Evolutionary conservation across 2,329 filamentous ascomycete species (phyloP).

Genomic region (Phialophora chinensis): DNA sequence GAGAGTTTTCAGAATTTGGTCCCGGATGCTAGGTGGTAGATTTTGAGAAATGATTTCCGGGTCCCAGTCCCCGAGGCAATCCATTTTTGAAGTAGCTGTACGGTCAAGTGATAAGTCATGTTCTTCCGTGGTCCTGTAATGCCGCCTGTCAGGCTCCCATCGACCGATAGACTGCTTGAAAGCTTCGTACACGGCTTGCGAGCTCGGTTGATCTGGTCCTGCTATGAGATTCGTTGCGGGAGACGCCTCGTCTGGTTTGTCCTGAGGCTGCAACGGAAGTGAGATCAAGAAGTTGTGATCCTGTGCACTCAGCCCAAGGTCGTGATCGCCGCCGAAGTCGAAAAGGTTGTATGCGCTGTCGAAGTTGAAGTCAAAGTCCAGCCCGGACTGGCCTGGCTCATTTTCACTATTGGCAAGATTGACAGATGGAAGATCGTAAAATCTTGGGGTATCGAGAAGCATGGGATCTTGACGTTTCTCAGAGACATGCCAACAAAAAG

Average conservation of each 20-base stretch:
- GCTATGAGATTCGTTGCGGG: neutral
- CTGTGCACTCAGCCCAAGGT: conserved; percentile 9
- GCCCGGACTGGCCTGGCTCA: neutral
- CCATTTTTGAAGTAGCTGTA: conserved; percentile 5
- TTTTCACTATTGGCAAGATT: neutral
- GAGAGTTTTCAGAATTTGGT: conserved; percentile 7
- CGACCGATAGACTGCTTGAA: conserved; percentile 13
- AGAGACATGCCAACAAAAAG: neutral
- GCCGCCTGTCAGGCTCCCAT: conserved; percentile 4
- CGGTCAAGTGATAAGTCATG: neutral
- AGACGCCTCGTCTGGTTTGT: neutral
- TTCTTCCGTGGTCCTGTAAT: conserved; percentile 3
- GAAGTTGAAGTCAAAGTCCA: neutral
- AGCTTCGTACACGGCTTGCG: conserved; percentile 11
- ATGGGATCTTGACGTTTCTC: neutral
- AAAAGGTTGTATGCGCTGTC: neutral
- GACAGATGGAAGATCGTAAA: neutral
- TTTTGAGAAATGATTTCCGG: neutral
- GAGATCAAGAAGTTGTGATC: conserved; percentile 9
- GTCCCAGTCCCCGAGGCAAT: conserved; percentile 7
- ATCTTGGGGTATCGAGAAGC: neutral
- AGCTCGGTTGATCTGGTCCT: conserved; percentile 7
- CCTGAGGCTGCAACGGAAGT: neutral
- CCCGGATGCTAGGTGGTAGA: conserved; percentile 5
- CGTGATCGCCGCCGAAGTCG: conserved; percentile 2